Percentiles rank a stretch among this genome's conserved stretches.
Conservation (phyloP, 176 grass and related monocot species). For the Melocanna baccifera region DNA sequence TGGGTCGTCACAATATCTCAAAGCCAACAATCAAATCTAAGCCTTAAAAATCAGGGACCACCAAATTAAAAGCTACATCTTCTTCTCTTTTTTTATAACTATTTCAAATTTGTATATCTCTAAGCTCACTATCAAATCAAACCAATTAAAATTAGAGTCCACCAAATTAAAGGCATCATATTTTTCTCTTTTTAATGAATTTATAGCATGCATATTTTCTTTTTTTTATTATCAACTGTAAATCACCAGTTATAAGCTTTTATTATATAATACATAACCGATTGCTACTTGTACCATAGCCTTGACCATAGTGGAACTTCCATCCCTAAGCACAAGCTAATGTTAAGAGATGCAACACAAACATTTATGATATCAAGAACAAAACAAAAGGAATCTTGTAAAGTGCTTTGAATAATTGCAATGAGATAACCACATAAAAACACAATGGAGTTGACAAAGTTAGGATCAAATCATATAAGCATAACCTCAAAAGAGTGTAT, state of each 20-base stretch:
- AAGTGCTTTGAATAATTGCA: neutral
- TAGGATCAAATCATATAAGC: neutral
- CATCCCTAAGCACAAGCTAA: neutral
- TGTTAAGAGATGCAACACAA: neutral
- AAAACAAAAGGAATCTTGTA: neutral
- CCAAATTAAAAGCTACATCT: neutral
- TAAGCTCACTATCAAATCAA: neutral
- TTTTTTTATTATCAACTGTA: neutral
- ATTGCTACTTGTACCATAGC: neutral
- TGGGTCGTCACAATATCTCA: neutral
- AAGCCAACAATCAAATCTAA: neutral
- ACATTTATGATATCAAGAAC: neutral
- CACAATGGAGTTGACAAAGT: neutral
- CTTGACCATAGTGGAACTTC: no score
- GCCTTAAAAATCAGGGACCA: neutral
- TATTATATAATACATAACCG: neutral
- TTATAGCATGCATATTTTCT: no score
- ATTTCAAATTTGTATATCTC: neutral
- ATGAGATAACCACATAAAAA: neutral
- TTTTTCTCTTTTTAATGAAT: neutral
- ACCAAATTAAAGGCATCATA: neutral
- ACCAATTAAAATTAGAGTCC: neutral
- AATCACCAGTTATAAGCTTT: neutral
- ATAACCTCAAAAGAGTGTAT: neutral
- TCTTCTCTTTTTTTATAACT: neutral